Conservation (phyloP, 169 alveolate genomes). For the Plasmodium malariae region DNA sequence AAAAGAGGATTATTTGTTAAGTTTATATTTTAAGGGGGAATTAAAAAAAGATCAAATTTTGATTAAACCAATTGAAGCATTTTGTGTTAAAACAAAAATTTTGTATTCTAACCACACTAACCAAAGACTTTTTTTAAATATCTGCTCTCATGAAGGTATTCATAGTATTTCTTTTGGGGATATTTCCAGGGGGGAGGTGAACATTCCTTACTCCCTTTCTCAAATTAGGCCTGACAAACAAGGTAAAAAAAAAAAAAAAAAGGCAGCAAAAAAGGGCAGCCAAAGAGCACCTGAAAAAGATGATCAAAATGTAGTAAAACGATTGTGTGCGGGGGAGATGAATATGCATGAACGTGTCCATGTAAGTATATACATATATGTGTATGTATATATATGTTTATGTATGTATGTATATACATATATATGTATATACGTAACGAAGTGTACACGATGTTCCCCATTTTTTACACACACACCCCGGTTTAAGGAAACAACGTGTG, state of each 20-base stretch:
- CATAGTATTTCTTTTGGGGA: slow-evolving; percentile 38
- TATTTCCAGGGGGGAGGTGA: slow-evolving; percentile 5
- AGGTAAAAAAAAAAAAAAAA: slow-evolving; percentile 15
- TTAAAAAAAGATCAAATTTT: slow-evolving; percentile 55
- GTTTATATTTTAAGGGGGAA: slow-evolving; percentile 67
- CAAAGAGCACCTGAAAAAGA: no score
- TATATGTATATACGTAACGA: no score
- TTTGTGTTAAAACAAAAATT: slow-evolving; percentile 65
- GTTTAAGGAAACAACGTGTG: slow-evolving; percentile 30
- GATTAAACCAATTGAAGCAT: slow-evolving; percentile 56
- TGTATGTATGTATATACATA: not conserved
- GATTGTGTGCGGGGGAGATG: no score
- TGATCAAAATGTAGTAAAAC: no score
- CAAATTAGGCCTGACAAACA: slow-evolving; percentile 68
- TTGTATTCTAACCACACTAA: slow-evolving; percentile 54
- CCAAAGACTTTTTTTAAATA: slow-evolving; percentile 39
- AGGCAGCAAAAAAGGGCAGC: not conserved
- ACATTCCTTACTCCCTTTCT: slow-evolving; percentile 72
- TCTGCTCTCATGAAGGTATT: slow-evolving; percentile 68
- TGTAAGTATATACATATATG: not conserved
- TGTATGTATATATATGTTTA: not conserved
- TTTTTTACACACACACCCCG: not conserved
- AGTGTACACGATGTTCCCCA: not conserved
- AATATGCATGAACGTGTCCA: not conserved
- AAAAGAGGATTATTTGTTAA: slow-evolving; percentile 59